phyloP scores from a whole-genome alignment of 805 yeast genomes.

The Wickerhamiella domercqiae region DNA sequence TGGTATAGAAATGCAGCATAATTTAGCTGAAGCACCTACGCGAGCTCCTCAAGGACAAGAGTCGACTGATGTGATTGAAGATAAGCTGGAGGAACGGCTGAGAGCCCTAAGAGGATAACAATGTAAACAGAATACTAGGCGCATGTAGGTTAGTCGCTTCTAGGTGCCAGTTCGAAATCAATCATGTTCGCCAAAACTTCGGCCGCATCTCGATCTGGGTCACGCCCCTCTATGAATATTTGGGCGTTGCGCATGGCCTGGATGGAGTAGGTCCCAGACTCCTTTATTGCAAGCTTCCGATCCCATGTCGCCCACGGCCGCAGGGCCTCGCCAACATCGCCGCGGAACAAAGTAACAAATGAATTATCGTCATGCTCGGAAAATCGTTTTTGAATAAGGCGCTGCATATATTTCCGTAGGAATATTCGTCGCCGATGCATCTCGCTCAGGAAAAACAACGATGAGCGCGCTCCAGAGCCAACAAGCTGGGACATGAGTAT shows the following conservation, averaged over 20 bases:
- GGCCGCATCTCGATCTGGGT: conserved; percentile 2
- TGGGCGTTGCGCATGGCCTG: conserved; percentile 15
- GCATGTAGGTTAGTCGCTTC: not conserved
- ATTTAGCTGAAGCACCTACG: conserved; percentile 34
- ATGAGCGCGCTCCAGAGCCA: conserved; percentile 13
- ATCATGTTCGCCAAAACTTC: conserved; percentile 10
- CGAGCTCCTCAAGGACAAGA: conserved; percentile 37
- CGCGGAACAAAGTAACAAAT: conserved; percentile 3
- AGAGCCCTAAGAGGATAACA: conserved; percentile 56
- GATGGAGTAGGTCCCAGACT: conserved; percentile 3
- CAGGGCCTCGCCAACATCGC: not conserved
- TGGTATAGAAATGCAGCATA: conserved; percentile 81
- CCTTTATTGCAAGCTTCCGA: conserved; percentile 7
- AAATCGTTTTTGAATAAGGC: conserved; percentile 6
- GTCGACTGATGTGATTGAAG: conserved; percentile 55
- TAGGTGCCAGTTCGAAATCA: conserved; percentile 7
- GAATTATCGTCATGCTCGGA: conserved; percentile 3
- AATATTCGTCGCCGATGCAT: conserved; percentile 16
- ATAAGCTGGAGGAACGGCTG: conserved; percentile 69
- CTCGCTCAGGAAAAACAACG: conserved; percentile 16
- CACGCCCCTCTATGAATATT: conserved; percentile 6
- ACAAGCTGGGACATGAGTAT: conserved; percentile 16
- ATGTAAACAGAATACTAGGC: no score
- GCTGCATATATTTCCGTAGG: conserved; percentile 14
- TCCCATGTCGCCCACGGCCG: conserved; percentile 4